Evolutionary conservation across 257 asterid genomes (phyloP).

Genomic region (Oldenlandia corymbosa): DNA sequence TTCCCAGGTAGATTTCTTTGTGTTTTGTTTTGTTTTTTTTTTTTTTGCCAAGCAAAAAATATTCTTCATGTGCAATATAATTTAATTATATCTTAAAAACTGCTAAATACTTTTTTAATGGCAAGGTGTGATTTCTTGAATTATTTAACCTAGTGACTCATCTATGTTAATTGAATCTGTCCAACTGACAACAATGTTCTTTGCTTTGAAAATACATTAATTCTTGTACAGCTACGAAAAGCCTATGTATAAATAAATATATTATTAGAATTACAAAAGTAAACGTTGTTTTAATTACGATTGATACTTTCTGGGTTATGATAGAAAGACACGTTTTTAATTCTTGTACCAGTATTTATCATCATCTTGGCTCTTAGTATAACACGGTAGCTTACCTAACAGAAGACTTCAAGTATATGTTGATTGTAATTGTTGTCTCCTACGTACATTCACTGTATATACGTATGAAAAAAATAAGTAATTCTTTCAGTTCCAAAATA

Average conservation of each 20-base stretch:
- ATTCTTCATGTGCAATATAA: constrained; percentile 28
- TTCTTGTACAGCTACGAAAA: constrained; percentile 10
- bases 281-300: not conserved
- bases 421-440: constrained; percentile 14
- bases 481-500: too few relatives aligned
- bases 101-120: not conserved
- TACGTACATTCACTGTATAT: constrained; percentile 20
- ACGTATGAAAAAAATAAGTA: constrained; percentile 7
- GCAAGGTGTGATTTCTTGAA: not conserved
- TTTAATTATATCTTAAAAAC: not conserved
- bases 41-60: too few relatives aligned
- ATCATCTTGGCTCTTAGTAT: constrained; percentile 18
- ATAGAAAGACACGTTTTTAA: constrained; percentile 28
- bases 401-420: constrained; percentile 34
- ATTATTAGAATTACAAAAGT: not conserved
- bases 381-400: constrained; percentile 72
- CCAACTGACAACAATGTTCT: not conserved
- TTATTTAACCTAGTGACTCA: constrained; percentile 14
- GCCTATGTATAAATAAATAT: too few relatives aligned
- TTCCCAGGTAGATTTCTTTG: constrained; percentile 23
- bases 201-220: constrained; percentile 9
- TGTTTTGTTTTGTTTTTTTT: constrained; percentile 3
- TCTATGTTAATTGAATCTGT: constrained; percentile 15
- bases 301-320: not conserved
- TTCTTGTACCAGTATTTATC: not conserved